Base-by-base conservation (phyloP, 805 yeast genomes). In the Cyberlindnera euphorbiae region DNA sequence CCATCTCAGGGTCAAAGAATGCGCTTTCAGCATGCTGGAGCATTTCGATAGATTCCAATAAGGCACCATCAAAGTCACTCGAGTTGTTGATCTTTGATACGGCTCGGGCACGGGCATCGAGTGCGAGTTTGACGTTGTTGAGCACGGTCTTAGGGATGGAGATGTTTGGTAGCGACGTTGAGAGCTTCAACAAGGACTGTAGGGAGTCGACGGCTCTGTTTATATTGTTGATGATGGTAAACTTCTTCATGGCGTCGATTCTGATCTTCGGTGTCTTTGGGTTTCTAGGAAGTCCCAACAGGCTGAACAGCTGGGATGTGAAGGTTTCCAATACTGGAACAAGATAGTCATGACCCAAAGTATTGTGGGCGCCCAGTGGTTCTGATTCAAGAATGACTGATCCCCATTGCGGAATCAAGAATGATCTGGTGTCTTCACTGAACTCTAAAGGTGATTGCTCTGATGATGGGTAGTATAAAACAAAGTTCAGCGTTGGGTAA, bases 1-100 rank as follows among this genome's bases (percentile, higher is more conserved):
- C 86, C 96, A 93, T 90, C 57, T 82, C 89, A 49, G 85, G 84
- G 49, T 90, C 95, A 58, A 90, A 90, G 52, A 90, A 90, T 0
- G 97, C 97, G 30, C 66, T 66, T 42, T 74, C 78, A 26, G 63
- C 55, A n/a, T 47, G 45, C 29, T 52, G 33, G 1, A 59, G 49
- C 33, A 63, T 42, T 15, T 54, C 45, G 46, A 79, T 72, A 0
- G 96, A 82, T 30, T 69, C 61, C 11, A 62, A 52, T 28, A 79
- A 65, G 0, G 94, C 85, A n/a, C 56, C 49, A 11, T 80, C 70
- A 58, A 66, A 64, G 15, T 51, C 50, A 5, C 30, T 26, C 11
- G 32, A 26, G 8, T 22, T n/a, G 28, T 39, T 40, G 58, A 44
- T 56, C 14, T 33, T 29, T 14, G 54, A 55, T n/a, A 57, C 58